phyloP scores from a whole-genome alignment of 352 stramenopile species.

The Phytophthora idaei region DNA sequence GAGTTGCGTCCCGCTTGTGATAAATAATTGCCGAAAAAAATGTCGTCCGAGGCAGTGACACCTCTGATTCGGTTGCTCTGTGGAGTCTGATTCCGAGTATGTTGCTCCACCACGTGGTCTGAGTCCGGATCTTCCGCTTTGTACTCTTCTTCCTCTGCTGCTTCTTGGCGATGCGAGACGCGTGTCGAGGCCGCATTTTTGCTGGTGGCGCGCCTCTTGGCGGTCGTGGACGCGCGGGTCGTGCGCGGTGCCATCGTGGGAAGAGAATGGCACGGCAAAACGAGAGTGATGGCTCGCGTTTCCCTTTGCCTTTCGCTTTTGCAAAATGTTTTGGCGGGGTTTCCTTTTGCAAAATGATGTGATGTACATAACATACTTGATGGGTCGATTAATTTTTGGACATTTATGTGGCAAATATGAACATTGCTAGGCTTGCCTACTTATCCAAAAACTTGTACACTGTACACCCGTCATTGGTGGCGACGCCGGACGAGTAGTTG shows the following conservation, averaged over 20 bases:
- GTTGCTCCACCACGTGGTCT: conserved; percentile 6
- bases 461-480: conserved; percentile 34
- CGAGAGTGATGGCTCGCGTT: conserved; percentile 10
- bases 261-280: not conserved
- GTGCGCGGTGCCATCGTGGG: conserved; percentile 25
- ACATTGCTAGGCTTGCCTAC: not conserved
- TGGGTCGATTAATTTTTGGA: not conserved
- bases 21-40: conserved; percentile 30
- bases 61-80: conserved; percentile 3
- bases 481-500: conserved; percentile 43
- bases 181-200: not conserved
- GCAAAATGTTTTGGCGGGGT: conserved; percentile 5
- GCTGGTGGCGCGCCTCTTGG: not conserved
- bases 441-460: conserved; percentile 39
- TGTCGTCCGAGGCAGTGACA: not conserved
- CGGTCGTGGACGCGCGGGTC: conserved; percentile 10
- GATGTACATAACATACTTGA: not conserved
- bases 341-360: conserved; percentile 7
- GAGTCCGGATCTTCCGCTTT: conserved; percentile 33
- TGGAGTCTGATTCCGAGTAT: conserved; percentile 19
- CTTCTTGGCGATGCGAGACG: not conserved
- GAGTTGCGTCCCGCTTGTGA: conserved; percentile 16
- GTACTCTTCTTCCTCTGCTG: conserved; percentile 22
- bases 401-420: not conserved
- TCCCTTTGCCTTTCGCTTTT: conserved; percentile 10